A percentile compares a stretch with the other conserved stretches of the same genome.
Evolutionary conservation across 1,139 yeast species (phyloP).

Genomic region (Blastobotrys illinoisensis): DNA sequence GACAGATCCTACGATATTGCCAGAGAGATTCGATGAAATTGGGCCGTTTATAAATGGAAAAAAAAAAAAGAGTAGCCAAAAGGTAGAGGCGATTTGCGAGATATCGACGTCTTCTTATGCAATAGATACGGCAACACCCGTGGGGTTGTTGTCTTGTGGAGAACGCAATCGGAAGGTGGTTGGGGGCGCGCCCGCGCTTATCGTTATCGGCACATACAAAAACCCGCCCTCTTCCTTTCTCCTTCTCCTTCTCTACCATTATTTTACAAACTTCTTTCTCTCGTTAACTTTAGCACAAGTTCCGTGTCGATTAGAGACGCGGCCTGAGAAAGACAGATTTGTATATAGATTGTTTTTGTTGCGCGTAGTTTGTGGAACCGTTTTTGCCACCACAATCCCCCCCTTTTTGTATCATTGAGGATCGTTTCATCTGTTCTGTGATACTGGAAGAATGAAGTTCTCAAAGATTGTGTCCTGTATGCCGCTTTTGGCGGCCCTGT

Average conservation of each 20-base stretch:
- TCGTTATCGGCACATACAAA: not conserved
- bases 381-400: not conserved
- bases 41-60: not conserved
- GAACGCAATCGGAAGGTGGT: not conserved
- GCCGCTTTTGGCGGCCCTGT: constrained; percentile 49
- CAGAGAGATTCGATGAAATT: too few species aligned
- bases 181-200: not conserved
- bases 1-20: not conserved
- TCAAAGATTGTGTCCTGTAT: constrained; percentile 35
- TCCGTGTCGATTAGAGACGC: not conserved
- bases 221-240: not conserved
- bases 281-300: not conserved
- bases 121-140: not conserved
- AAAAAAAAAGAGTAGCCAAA: not conserved
- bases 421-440: not conserved
- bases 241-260: not conserved
- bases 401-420: not conserved
- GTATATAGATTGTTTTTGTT: not conserved
- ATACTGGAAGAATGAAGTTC: constrained; percentile 29
- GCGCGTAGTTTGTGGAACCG: not conserved
- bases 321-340: not conserved
- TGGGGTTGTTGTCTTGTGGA: not conserved
- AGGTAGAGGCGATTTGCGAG: not conserved
- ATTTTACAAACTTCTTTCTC: not conserved
- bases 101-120: not conserved